Evolutionary conservation across 345 rosid species (phyloP), one percentile per base, ranked within the genome.

Genomic region (Arabis alpina): DNA sequence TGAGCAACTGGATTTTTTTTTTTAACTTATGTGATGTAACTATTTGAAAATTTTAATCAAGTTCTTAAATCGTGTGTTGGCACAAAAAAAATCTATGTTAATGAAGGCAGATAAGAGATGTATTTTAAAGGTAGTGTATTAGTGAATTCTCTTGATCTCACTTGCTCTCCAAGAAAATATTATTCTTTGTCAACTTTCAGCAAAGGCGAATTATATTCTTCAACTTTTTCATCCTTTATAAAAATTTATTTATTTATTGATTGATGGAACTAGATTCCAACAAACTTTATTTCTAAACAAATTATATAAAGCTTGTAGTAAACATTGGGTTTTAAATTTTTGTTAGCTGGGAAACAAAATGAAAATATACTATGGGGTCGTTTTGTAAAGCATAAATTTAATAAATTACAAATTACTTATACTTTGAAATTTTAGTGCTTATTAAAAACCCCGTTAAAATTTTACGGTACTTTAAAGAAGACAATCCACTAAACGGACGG

Each of bases 131-230:
- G 43, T 42, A 54, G 44, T 51, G 61, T 70, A 45, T 41, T 32
- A 16, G 16, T 34, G 55, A 44, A 47, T 72, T 45, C 54, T 45
- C 76, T 72, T 55, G 43, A 44, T 44, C 23, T 45, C 62, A 23
- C 68, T 67, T 67, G 34, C 56, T 67, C 25, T 60, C 56, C 24
- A 74, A 60, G 73, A 60, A 58, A 59, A 5, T 43, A 67, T 24
- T 74, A 74, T 74, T 66, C 68, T 24, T 25, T 52, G 34, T 59
- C 55, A 59, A 51, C 61, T 74, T 74, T 74, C 2, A 16, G 23
- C 51, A 67, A 75, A 75, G 45, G 64, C 24, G 51, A 54, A 34
- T 15, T 30, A 11, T 53, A 27, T 67, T 54, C 58, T 66, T 61
- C 51, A 54, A 68, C 64, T 68, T 75, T 68, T 41, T 6, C 32